Conservation (phyloP, 2,329 filamentous ascomycete genomes). For the Ophiostoma sp. region DNA sequence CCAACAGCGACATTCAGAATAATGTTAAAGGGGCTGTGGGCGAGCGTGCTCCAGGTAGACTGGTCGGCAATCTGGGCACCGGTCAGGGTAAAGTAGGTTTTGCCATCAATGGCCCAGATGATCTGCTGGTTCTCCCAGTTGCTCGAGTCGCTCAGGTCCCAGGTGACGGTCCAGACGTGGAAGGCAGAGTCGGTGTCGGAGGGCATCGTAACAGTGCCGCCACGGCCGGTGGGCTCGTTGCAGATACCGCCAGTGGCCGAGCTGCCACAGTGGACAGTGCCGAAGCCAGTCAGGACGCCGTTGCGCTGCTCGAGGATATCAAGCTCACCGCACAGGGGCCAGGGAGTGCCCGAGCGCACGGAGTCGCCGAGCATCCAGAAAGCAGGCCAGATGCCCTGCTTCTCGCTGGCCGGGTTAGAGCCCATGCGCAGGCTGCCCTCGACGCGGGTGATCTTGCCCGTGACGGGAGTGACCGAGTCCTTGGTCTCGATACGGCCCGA, state of each 20-base stretch:
- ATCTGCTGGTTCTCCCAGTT: slow-evolving; percentile 45
- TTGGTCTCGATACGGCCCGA: slow-evolving; percentile 51
- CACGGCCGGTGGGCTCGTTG: slow-evolving; percentile 45
- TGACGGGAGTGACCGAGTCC: slow-evolving; percentile 42
- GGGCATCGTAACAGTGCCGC: slow-evolving; percentile 35
- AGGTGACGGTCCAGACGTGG: slow-evolving; percentile 46
- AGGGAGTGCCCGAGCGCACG: slow-evolving; percentile 43
- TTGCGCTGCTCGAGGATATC: slow-evolving; percentile 55
- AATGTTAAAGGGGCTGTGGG: slow-evolving; percentile 45
- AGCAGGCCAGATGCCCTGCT: slow-evolving; percentile 55
- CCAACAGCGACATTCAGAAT: slow-evolving; percentile 52
- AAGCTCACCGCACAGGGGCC: slow-evolving; percentile 53
- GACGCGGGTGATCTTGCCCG: slow-evolving; percentile 43
- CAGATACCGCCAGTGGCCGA: slow-evolving; percentile 43
- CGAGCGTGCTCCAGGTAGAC: slow-evolving; percentile 43
- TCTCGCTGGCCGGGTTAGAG: slow-evolving; percentile 34
- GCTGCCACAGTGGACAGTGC: slow-evolving; percentile 49
- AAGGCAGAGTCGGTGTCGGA: slow-evolving; percentile 36
- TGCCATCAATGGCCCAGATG: slow-evolving; percentile 43
- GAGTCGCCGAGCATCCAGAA: slow-evolving; percentile 54
- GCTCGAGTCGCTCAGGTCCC: slow-evolving; percentile 40
- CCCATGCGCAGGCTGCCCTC: slow-evolving; percentile 47
- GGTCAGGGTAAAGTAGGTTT: slow-evolving; percentile 40
- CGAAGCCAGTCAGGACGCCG: slow-evolving; percentile 43
- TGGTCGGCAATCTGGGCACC: slow-evolving; percentile 42